phyloP scores from a whole-genome alignment of 1,139 yeast species.

The Lodderomyces beijingensis region DNA sequence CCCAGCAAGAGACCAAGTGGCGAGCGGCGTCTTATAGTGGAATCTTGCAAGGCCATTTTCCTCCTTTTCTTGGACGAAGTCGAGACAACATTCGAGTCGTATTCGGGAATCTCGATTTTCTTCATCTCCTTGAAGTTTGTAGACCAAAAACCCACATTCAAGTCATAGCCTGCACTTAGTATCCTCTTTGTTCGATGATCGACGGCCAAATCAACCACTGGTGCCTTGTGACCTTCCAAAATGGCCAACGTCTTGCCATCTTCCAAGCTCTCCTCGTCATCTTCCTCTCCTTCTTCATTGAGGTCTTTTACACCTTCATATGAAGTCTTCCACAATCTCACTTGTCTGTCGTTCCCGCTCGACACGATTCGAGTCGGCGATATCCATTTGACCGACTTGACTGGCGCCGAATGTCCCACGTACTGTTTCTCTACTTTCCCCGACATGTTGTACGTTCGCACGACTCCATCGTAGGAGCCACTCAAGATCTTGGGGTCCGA shows the following conservation, averaged over 20 bases:
- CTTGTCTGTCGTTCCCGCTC: slow-evolving; percentile 83
- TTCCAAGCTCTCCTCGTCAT: slow-evolving; percentile 34
- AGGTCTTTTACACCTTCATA: slow-evolving; percentile 31
- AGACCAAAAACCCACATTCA: slow-evolving; percentile 84
- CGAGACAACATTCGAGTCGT: slow-evolving; percentile 49
- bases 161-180: slow-evolving; percentile 81
- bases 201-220: slow-evolving; percentile 75
- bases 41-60: slow-evolving; percentile 73
- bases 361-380: slow-evolving; percentile 73
- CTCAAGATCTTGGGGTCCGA: slow-evolving; percentile 58
- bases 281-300: slow-evolving; percentile 33
- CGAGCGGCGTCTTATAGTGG: slow-evolving; percentile 73
- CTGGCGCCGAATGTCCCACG: slow-evolving; percentile 83
- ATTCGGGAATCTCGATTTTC: slow-evolving; percentile 58
- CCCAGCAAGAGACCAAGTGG: slow-evolving; percentile 76
- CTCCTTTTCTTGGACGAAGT: slow-evolving; percentile 88
- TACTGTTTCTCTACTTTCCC: slow-evolving; percentile 83
- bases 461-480: slow-evolving; percentile 93
- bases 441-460: slow-evolving; percentile 79
- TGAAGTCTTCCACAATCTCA: slow-evolving; percentile 82
- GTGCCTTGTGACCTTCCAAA: slow-evolving; percentile 84
- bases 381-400: slow-evolving; percentile 76
- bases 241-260: slow-evolving; percentile 78
- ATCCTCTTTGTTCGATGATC: slow-evolving; percentile 50
- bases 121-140: slow-evolving; percentile 81